Evolutionary conservation across 2,329 filamentous ascomycete genomes (phyloP), one percentile per base, ranked within the genome.

Genomic region (Aphanoascus verrucosus): DNA sequence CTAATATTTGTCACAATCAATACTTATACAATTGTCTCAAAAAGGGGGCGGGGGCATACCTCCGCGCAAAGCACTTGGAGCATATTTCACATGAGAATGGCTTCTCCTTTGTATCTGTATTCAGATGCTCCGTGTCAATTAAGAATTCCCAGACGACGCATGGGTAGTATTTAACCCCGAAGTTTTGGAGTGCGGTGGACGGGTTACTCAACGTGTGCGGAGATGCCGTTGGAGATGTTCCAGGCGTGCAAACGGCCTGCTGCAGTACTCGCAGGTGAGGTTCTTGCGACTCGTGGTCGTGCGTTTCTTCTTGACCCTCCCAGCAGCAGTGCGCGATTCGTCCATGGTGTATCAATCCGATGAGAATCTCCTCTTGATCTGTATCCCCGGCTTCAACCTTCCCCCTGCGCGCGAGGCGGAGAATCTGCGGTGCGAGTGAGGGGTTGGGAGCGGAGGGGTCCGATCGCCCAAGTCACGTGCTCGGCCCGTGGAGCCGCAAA

Each of bases 191-290:
- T 23, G 20, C 14, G 45, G 53, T 53, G 53, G 41, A 20, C 49
- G 65, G 65, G 65, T 64, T 65, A 68, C 69, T 70, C 68, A 69
- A 72, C 70, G 72, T 59, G 72, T 75, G 66, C 72, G 70, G 67
- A 74, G 72, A 69, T 75, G 72, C 60, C 72, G 69, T 68, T 75
- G 72, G 62, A 75, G 71, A 66, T 75, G 72, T 64, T 75, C 72
- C 57, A 75, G 61, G 49, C 72, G 70, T 53, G 72, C 72, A 63
- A 75, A 75, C 38, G 72, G 69, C 57, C 72, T 64, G 60, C 70
- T 72, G 63, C 72, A 75, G 58, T 74, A 73, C 62, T 73, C 72
- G 61, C 72, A 75, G 23, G 70, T 70, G 42, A 75, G 60, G 11
- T 72, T 73, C 62, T 74, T 75, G 55, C 70, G 69, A 61, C 72